Evolutionary conservation across 2,329 filamentous ascomycete genomes (phyloP).

Genomic region (Aspergillus felis): DNA sequence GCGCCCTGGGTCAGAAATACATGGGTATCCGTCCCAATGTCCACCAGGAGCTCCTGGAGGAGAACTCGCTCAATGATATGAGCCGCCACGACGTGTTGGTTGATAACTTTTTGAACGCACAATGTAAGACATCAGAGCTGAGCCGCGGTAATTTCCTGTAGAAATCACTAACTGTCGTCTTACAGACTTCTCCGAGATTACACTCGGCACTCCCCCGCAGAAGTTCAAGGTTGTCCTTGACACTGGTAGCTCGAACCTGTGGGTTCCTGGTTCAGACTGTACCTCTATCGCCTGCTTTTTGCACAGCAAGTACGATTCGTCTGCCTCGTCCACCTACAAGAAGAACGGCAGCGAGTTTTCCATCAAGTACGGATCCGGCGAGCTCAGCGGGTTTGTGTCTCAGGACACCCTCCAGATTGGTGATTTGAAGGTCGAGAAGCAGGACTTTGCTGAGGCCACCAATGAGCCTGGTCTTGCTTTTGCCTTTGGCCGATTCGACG

Average conservation of each 20-base stretch:
- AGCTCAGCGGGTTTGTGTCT: conserved; percentile 89
- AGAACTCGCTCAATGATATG: conserved; percentile 62
- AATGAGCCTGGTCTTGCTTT: conserved; percentile 94
- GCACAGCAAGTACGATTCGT: conserved; percentile 93
- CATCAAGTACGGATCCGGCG: conserved; percentile 93
- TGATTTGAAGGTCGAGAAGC: conserved; percentile 79
- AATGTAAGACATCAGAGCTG: conserved; percentile 64
- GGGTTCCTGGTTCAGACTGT: conserved; percentile 90
- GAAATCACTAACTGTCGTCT: conserved; percentile 8
- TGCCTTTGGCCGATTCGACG: conserved; percentile 95
- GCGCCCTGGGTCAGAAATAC: conserved; percentile 91
- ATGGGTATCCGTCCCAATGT: conserved; percentile 72
- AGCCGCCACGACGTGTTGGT: conserved; percentile 77
- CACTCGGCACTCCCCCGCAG: conserved; percentile 86
- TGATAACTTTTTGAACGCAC: conserved; percentile 97
- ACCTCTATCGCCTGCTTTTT: conserved; percentile 97
- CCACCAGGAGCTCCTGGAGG: conserved; percentile 75
- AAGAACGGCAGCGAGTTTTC: conserved; percentile 88
- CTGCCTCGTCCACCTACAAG: conserved; percentile 83
- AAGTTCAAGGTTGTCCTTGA: conserved; percentile 98
- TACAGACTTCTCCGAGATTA: conserved; percentile 93
- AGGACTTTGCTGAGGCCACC: conserved; percentile 95
- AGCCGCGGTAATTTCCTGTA: neutral
- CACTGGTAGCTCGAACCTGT: conserved; percentile 97
- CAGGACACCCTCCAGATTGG: conserved; percentile 83